These are phyloP conservation scores for Gyromitra esculenta DNA, from an alignment of 2,329 filamentous ascomycete species.

Conservation along the genomic window DNA sequence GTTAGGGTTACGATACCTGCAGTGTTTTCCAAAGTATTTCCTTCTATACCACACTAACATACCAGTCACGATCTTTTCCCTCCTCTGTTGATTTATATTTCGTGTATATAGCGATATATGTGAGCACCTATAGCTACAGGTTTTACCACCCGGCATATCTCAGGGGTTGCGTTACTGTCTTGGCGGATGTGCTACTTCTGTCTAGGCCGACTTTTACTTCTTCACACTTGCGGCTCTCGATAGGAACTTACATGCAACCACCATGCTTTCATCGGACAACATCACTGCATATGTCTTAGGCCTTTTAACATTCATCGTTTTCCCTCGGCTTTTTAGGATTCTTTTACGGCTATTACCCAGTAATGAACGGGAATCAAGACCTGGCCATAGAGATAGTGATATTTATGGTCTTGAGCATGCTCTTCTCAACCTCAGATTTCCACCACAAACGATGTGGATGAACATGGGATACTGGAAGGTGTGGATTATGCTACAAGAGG, in stretches of 20 bases:
- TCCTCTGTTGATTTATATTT: too few relatives aligned
- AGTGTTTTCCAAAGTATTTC: too few relatives aligned
- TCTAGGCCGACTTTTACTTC: too few relatives aligned
- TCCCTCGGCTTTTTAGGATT: not conserved
- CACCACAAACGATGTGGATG: slow-evolving; percentile 67
- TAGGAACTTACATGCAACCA: not conserved
- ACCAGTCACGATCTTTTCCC: too few relatives aligned
- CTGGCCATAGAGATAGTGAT: slow-evolving; percentile 51
- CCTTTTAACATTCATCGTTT: slow-evolving; percentile 2
- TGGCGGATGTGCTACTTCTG: too few relatives aligned
- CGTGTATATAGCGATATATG: too few relatives aligned
- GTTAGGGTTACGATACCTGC: too few relatives aligned
- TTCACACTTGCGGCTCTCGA: too few relatives aligned
- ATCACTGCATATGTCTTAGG: slow-evolving; percentile 15
- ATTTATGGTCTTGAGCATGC: slow-evolving; percentile 68
- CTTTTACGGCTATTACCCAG: slow-evolving; percentile 9
- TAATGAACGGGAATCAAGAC: not conserved
- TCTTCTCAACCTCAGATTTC: slow-evolving; percentile 64
- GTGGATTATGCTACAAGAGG: not conserved
- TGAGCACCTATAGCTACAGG: too few relatives aligned
- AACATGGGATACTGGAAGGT: slow-evolving; percentile 71
- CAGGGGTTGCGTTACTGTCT: too few relatives aligned
- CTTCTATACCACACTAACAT: too few relatives aligned
- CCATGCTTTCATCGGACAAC: slow-evolving; percentile 3
- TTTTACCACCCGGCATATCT: too few relatives aligned